Evolutionary conservation across 148 eudicot species (phyloP).

Genomic region (Cornus kousa): DNA sequence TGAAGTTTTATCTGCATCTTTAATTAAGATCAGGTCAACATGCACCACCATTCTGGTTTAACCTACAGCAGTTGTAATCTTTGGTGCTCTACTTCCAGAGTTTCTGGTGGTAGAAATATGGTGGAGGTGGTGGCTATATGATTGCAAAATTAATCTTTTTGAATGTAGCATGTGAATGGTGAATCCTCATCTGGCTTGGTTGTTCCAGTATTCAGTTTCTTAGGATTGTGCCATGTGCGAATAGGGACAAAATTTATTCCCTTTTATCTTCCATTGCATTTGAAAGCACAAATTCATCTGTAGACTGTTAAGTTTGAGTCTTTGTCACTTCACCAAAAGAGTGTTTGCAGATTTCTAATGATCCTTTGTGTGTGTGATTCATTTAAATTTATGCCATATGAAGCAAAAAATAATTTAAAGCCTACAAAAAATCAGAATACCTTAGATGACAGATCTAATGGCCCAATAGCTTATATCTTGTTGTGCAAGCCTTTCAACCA

Average conservation of each 20-base stretch:
- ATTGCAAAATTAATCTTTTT: not conserved
- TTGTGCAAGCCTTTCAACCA: too few species aligned
- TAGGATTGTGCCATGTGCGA: not conserved
- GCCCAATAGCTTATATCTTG: too few species aligned
- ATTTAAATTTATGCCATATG: too few species aligned
- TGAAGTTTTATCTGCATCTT: too few species aligned
- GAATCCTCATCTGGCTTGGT: not conserved
- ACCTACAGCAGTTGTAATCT: not conserved
- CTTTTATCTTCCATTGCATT: not conserved
- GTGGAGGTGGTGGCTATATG: slow-evolving; percentile 1
- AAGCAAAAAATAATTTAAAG: too few species aligned
- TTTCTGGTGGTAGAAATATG: not conserved
- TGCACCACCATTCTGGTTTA: not conserved
- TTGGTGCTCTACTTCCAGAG: not conserved
- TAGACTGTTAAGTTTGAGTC: not conserved
- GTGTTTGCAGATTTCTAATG: not conserved
- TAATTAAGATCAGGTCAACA: not conserved
- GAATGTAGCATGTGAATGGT: slow-evolving; percentile 3
- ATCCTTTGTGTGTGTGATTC: not conserved
- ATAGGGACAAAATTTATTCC: not conserved
- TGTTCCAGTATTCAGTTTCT: not conserved
- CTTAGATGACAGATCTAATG: too few species aligned
- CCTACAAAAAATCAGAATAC: too few species aligned
- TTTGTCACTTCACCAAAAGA: too few species aligned
- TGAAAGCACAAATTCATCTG: not conserved